Evolutionary conservation across 2,329 filamentous ascomycete genomes (phyloP).

Genomic region (Aspergillus sp.): DNA sequence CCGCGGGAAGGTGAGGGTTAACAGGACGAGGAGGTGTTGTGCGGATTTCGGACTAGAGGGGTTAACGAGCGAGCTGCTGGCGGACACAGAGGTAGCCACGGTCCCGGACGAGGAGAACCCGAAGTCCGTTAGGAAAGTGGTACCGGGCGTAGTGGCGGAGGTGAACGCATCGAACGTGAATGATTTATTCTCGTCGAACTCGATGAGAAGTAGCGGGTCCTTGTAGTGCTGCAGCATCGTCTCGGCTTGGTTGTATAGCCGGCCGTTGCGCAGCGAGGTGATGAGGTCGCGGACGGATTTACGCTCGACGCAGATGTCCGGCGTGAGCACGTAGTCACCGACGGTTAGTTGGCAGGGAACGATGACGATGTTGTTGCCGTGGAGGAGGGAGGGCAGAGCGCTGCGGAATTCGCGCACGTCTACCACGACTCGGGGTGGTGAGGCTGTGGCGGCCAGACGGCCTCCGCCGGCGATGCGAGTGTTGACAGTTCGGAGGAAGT

Average conservation of each 20-base stretch:
- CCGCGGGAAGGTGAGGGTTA: conserved; percentile 84
- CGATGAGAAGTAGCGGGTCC: conserved; percentile 82
- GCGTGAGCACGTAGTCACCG: conserved; percentile 89
- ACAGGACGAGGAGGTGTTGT: conserved; percentile 82
- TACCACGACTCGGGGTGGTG: conserved; percentile 84
- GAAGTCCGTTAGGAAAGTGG: conserved; percentile 45
- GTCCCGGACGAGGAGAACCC: conserved; percentile 36
- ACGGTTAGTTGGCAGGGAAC: conserved; percentile 95
- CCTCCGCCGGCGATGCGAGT: conserved; percentile 94
- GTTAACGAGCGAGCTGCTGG: conserved; percentile 56
- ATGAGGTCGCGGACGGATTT: conserved; percentile 91
- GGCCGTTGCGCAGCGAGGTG: conserved; percentile 81
- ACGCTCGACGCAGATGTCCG: conserved; percentile 84
- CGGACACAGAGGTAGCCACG: conserved; percentile 44
- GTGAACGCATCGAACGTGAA: conserved; percentile 75
- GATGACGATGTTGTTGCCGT: conserved; percentile 78
- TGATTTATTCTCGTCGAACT: conserved; percentile 94
- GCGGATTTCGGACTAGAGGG: conserved; percentile 62
- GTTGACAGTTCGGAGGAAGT: conserved; percentile 89
- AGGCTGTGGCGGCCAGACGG: conserved; percentile 69
- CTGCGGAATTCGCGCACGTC: conserved; percentile 96
- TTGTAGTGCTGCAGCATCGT: conserved; percentile 93
- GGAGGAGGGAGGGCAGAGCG: conserved; percentile 79
- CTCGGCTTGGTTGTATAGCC: conserved; percentile 85
- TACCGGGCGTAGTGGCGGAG: conserved; percentile 32